Percentiles rank a stretch among this genome's conserved stretches.
These are phyloP conservation scores for Haematococcus sp. DNA, from an alignment of 139 green algal genomes.

Conservation along the genomic window DNA sequence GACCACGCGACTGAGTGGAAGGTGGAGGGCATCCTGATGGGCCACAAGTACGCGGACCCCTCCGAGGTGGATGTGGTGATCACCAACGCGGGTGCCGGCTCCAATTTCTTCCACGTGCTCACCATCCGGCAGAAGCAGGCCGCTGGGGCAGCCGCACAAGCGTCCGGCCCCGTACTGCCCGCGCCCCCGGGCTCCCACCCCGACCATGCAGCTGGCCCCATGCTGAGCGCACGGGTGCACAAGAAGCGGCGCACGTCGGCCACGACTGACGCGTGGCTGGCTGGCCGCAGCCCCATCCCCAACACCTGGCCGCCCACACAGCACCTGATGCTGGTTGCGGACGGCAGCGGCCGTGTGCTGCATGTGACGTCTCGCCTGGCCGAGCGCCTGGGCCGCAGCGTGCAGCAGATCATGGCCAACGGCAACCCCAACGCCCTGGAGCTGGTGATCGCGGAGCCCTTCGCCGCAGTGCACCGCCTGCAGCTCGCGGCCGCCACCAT, in stretches of 20 bases:
- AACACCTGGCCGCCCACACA: too few species aligned
- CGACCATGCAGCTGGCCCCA: too few species aligned
- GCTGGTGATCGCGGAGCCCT: neutral
- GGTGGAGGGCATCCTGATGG: neutral
- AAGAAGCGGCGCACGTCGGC: too few species aligned
- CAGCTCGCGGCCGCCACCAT: neutral
- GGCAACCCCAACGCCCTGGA: neutral
- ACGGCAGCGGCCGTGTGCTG: constrained; percentile 39
- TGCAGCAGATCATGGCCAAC: neutral
- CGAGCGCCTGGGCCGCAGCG: neutral
- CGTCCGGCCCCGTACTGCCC: too few species aligned
- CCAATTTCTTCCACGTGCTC: too few species aligned
- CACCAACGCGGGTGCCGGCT: neutral
- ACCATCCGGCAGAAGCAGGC: too few species aligned
- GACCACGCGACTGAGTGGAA: too few species aligned
- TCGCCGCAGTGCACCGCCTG: neutral
- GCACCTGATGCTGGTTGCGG: constrained; percentile 36
- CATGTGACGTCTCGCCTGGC: constrained; percentile 33
- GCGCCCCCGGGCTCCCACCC: too few species aligned
- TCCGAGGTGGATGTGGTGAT: neutral
- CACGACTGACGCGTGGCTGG: too few species aligned
- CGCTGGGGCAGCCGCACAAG: too few species aligned
- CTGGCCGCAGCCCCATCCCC: too few species aligned
- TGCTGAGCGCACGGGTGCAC: too few species aligned
- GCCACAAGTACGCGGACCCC: neutral